Evolutionary conservation across 805 yeast species (phyloP).

Genomic region (Zygosaccharomyces rouxii): DNA sequence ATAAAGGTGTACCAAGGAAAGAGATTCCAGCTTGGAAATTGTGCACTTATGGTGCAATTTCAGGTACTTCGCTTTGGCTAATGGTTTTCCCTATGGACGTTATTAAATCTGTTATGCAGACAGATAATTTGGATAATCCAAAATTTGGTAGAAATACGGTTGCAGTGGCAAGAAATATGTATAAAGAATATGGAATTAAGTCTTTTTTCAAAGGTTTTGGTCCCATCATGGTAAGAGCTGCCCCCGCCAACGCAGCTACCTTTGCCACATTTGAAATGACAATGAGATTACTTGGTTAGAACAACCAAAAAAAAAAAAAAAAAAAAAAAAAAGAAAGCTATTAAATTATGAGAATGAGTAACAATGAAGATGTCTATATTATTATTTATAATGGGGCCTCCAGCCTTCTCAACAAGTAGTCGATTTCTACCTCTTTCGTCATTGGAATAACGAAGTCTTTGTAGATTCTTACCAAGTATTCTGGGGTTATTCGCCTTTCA

Average conservation of each 20-base stretch:
- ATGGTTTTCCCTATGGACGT: constrained; percentile 86
- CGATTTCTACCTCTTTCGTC: constrained; percentile 93
- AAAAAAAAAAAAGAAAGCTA: background rate
- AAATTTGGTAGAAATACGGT: constrained; percentile 52
- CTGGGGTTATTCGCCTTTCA: constrained; percentile 77
- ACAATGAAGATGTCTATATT: background rate
- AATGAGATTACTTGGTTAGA: constrained; percentile 58
- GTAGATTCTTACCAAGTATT: constrained; percentile 75
- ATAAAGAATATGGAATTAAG: constrained; percentile 54
- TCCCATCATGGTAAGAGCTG: constrained; percentile 93
- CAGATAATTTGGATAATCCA: constrained; percentile 59
- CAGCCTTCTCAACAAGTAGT: constrained; percentile 77
- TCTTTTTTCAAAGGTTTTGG: constrained; percentile 89
- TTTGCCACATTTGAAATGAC: constrained; percentile 90
- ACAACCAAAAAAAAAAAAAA: background rate
- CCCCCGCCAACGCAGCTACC: constrained; percentile 97
- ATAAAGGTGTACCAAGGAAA: constrained; percentile 45
- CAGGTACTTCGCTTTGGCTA: constrained; percentile 88
- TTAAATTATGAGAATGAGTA: background rate
- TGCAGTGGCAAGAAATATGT: constrained; percentile 56
- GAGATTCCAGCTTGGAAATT: constrained; percentile 85
- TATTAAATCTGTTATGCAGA: constrained; percentile 82
- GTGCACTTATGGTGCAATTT: constrained; percentile 82
- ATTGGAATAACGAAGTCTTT: constrained; percentile 86
- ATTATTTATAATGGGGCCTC: constrained; percentile 36